phyloP scores from a whole-genome alignment of 257 asterid species.

The Rehmannia glutinosa region DNA sequence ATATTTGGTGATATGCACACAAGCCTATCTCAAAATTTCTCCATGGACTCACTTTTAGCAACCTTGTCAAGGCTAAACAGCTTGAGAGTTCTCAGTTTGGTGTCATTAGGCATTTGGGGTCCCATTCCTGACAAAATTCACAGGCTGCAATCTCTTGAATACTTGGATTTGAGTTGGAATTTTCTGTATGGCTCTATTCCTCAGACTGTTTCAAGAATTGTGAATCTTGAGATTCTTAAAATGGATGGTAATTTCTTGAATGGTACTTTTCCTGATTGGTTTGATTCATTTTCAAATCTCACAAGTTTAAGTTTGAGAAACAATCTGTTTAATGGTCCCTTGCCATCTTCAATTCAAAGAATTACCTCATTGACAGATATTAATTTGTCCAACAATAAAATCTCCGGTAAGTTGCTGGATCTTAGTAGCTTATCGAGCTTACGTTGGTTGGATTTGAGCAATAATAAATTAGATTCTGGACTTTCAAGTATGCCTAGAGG shows the following conservation, averaged over 20 bases:
- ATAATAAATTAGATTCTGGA: constrained; percentile 35
- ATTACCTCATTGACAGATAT: constrained; percentile 33
- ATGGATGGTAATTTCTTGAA: constrained; percentile 63
- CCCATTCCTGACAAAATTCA: constrained; percentile 50
- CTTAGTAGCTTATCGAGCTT: constrained; percentile 36
- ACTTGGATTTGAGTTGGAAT: constrained; percentile 65
- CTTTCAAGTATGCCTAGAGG: constrained; percentile 50
- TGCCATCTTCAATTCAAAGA: constrained; percentile 36
- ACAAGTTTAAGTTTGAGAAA: constrained; percentile 49
- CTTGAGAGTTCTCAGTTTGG: constrained; percentile 41
- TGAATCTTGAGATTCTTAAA: constrained; percentile 35
- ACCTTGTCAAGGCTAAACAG: constrained; percentile 56
- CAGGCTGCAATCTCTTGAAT: constrained; percentile 41
- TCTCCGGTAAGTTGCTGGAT: constrained; percentile 45
- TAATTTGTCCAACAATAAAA: constrained; percentile 38
- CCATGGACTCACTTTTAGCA: constrained; percentile 57
- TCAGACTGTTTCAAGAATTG: constrained; percentile 42
- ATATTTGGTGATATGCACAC: constrained; percentile 42
- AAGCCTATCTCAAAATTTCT: constrained; percentile 49
- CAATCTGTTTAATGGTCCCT: constrained; percentile 37
- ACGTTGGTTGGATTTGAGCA: constrained; percentile 49
- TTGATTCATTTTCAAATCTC: constrained; percentile 38
- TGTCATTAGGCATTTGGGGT: constrained; percentile 73
- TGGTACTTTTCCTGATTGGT: constrained; percentile 47
- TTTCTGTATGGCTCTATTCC: constrained; percentile 48